Conservation (phyloP, 106 monocot genomes). For the Xerophyta viscosa region DNA sequence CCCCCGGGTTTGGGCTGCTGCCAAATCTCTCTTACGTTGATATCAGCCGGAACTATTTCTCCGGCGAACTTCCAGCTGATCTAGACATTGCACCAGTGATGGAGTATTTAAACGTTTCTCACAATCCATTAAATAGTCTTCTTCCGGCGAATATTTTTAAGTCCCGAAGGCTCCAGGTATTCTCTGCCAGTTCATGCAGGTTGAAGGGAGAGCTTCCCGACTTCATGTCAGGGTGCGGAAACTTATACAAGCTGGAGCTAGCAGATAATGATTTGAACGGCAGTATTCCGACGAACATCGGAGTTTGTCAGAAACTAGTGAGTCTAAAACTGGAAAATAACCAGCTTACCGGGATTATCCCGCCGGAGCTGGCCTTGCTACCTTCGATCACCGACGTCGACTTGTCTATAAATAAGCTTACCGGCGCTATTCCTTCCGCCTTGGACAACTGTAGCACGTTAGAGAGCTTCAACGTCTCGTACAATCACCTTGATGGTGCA, state of each 20-base stretch:
- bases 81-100: slow-evolving; percentile 34
- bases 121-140: slow-evolving; percentile 36
- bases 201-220: slow-evolving; percentile 45
- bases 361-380: slow-evolving; percentile 44
- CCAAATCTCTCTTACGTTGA: slow-evolving; percentile 81
- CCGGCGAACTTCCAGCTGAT: slow-evolving; percentile 55
- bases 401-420: slow-evolving; percentile 52
- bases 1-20: slow-evolving; percentile 60
- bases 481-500: slow-evolving; percentile 49
- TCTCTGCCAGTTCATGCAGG: slow-evolving; percentile 58
- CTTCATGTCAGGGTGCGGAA: slow-evolving; percentile 55
- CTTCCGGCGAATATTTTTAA: slow-evolving; percentile 51
- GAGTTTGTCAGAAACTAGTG: slow-evolving; percentile 51
- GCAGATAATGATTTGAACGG: slow-evolving; percentile 47
- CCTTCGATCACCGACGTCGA: slow-evolving; percentile 83
- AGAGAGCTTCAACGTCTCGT: slow-evolving; percentile 82
- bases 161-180: slow-evolving; percentile 44
- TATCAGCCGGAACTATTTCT: slow-evolving; percentile 66
- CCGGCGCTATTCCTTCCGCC: slow-evolving; percentile 46
- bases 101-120: slow-evolving; percentile 64
- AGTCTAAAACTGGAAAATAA: slow-evolving; percentile 48
- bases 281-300: slow-evolving; percentile 56
- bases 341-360: slow-evolving; percentile 51
- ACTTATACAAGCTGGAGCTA: slow-evolving; percentile 68
- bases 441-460: slow-evolving; percentile 75